Base-by-base conservation (phyloP, 495 filamentous ascomycete species). In the Podospora pseudoanserina region DNA sequence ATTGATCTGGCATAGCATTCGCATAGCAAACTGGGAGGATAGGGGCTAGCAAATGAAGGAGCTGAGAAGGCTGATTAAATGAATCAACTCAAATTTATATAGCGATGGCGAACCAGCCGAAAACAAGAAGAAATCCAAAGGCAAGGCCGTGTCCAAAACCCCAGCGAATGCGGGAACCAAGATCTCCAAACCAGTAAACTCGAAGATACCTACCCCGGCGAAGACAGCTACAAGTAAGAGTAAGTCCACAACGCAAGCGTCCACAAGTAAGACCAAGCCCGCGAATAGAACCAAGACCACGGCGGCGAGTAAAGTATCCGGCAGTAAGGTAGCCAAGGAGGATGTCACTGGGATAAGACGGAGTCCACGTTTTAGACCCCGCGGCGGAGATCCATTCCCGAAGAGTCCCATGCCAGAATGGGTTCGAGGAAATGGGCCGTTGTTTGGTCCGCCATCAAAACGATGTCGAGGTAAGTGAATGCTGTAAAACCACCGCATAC, bases 1-100 rank as follows among this genome's bases (percentile, higher is more conserved):
- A 32, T 39, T 16, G 55, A 69, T 30, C 44, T 69, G 54, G 32
- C 32, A 49, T 49, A 30, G 28, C 7, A 58, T 30, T 7, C n/a
- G 18, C 11, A 15, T 23, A 54, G 26, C 19, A 59, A 59, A 5
- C 20, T 59, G 19, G 19, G 19, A 23, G 26, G 56, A 23, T 13
- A 59, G 19, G 19, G 19, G 26, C 16, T 6, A 59, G 19, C 19
- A 49, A 18, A 49, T 13, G 39, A 49, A 49, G 9, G 39, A 13
- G 2, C 9, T 13, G 15, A 49, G 39, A 49, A 49, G 39, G 39
- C 39, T 49, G 39, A 49, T 49, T 11, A 49, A 3, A 49, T 49
- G 39, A 49, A 49, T 49, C 39, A 18, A 49, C 39, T 5, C 9
- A 49, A 49, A 13, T 49, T 11, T 49, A 49, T 49, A 49, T 49